Conservation (phyloP, 2,329 filamentous ascomycete species). For the Fusarium verticillioides region DNA sequence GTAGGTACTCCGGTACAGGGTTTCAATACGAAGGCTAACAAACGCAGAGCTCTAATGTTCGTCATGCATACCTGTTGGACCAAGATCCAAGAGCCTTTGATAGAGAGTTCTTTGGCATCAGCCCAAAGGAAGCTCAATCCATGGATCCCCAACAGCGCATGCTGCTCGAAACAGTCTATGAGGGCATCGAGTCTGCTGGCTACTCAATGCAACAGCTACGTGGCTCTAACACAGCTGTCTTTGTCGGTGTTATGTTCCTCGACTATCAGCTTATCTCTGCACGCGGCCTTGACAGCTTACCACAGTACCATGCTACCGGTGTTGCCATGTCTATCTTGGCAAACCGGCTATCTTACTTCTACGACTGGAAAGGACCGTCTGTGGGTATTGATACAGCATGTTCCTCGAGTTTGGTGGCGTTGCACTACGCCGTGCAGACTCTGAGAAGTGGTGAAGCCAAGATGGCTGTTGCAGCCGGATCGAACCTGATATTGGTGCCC, state of each 20-base stretch:
- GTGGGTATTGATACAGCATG: conserved; percentile 21
- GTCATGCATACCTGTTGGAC: conserved; percentile 2
- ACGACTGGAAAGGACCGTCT: conserved; percentile 4
- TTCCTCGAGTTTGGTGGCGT: conserved; percentile 4
- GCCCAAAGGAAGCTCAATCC: neutral
- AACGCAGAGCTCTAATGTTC: neutral
- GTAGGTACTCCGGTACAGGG: neutral
- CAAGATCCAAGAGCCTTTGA: conserved; percentile 17
- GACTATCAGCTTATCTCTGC: conserved; percentile 6
- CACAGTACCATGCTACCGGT: conserved; percentile 6
- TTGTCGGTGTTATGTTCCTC: neutral
- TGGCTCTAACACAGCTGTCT: conserved; percentile 24
- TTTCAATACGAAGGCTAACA: neutral
- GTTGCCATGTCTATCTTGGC: conserved; percentile 22
- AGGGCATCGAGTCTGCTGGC: conserved; percentile 8
- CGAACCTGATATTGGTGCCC: neutral
- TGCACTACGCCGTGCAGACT: conserved; percentile 6
- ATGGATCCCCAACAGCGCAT: conserved; percentile 24
- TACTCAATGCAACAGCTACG: neutral
- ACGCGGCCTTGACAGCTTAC: neutral
- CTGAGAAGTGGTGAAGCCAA: conserved; percentile 8
- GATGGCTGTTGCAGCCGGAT: conserved; percentile 1
- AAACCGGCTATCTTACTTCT: conserved; percentile 7
- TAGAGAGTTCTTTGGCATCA: conserved; percentile 12
- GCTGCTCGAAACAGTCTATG: conserved; percentile 16